Base-by-base conservation (phyloP, 148 eudicot genomes). In the Agrostemma githago region DNA sequence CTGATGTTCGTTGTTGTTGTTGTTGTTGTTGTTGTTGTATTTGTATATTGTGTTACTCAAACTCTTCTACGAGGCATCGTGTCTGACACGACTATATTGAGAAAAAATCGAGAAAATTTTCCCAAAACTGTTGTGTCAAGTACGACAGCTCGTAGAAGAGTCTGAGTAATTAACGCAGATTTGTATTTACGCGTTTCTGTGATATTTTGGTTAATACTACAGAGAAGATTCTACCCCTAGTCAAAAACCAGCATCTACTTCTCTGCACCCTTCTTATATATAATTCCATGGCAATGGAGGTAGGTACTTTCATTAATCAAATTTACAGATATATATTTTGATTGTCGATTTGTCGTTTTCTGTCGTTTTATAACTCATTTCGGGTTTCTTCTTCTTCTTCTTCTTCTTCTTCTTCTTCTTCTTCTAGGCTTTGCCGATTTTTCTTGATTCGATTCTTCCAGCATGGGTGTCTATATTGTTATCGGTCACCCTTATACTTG, bases 271-370 rank as follows among this genome's bases (percentile, higher is more conserved):
- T 92, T 54, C 91, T 90, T 79, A 90, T 92, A 74, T 87, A 86
- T 77, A 92, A 92, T 71, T 82, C 97, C 80, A 74, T 87, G 82
- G 97, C 97, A 4, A 88, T 92, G 97, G 97, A 92, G 96, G 97
- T 92, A 92, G 96, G 97, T 92, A 79, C 62, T 42, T 74, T 19
- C 54, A 41, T 16, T 9, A 14, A 7, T 21, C 15, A 44, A 21
- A 40, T 46, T 46, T 43, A 19, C 42, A 37, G 4, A 54, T 15
- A 48, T 62, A 54, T 15, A 48, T 62, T 40, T 48, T 15, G 8
- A 21, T 38, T 70, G 15, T 77, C 37, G 3, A 44, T 60, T 38
- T 70, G 15, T 77, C 37, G 3, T 54, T 60, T 43, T 46, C 2
- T 44, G 4, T 12, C 16, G 42, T 19, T 51, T 62, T 40, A 39